Conservation (phyloP, 345 rosid genomes). For the Erodium maritimum region DNA sequence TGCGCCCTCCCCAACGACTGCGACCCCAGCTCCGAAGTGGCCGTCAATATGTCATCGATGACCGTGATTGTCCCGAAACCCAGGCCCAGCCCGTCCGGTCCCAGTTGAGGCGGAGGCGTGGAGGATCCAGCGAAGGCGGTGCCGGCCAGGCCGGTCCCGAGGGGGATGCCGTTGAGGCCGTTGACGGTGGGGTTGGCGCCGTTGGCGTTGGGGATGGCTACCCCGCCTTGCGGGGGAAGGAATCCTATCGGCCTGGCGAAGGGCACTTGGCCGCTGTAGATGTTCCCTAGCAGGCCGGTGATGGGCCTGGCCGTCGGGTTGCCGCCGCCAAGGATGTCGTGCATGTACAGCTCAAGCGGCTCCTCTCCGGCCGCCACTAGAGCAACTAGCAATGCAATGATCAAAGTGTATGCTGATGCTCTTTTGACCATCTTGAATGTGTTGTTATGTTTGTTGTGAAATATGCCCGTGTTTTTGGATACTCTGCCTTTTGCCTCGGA, state of each 20-base stretch:
- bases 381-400: too few relatives aligned
- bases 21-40: conserved; percentile 70
- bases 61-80: conserved; percentile 90
- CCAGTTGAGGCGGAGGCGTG: conserved; percentile 48
- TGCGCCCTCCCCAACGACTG: conserved; percentile 80
- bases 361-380: conserved; percentile 13
- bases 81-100: conserved; percentile 74
- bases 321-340: conserved; percentile 83
- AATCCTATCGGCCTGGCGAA: conserved; percentile 80
- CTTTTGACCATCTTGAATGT: too few relatives aligned
- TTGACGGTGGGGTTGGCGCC: conserved; percentile 82
- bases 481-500: too few relatives aligned
- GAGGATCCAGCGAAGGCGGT: conserved; percentile 43
- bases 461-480: too few relatives aligned
- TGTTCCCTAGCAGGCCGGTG: conserved; percentile 90
- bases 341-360: conserved; percentile 79
- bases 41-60: conserved; percentile 64
- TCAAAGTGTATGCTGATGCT: too few relatives aligned
- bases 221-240: conserved; percentile 48
- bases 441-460: too few relatives aligned
- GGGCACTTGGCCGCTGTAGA: conserved; percentile 91
- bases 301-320: conserved; percentile 83
- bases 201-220: conserved; percentile 77
- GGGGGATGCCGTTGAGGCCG: conserved; percentile 69
- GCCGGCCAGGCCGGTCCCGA: conserved; percentile 87